phyloP scores from a whole-genome alignment of 1,139 yeast species.

The Debaryomyces subglobosus region DNA sequence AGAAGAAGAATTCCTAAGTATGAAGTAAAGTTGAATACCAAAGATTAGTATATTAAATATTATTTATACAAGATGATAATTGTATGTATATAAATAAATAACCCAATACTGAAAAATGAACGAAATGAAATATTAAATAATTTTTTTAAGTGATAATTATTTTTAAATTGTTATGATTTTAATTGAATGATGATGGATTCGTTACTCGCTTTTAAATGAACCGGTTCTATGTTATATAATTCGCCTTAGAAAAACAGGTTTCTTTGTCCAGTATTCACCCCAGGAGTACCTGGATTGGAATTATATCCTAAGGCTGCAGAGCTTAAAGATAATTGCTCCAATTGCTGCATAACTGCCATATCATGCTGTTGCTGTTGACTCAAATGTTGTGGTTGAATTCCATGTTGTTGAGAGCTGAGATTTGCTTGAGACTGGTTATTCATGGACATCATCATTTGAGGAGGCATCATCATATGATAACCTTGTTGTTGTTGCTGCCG shows the following conservation, averaged over 20 bases:
- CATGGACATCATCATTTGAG: conserved; percentile 12
- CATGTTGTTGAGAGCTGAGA: conserved; percentile 8
- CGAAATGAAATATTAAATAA: background rate
- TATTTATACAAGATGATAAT: conserved; percentile 6
- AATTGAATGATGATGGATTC: background rate
- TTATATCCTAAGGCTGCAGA: conserved; percentile 54
- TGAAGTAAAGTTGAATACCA: background rate
- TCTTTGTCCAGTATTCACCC: conserved; percentile 22
- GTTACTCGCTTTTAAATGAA: background rate
- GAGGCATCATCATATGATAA: conserved; percentile 11
- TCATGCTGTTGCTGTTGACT: conserved; percentile 28
- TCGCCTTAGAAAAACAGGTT: conserved; percentile 22
- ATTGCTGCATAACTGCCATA: conserved; percentile 48
- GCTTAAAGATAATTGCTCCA: conserved; percentile 51
- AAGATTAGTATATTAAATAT: conserved; percentile 7
- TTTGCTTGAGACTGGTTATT: conserved; percentile 15
- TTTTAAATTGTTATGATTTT: background rate
- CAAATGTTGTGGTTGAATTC: conserved; percentile 12
- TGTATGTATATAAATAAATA: conserved; percentile 5
- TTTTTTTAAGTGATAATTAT: background rate
- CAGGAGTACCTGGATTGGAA: conserved; percentile 50
- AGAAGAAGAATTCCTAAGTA: background rate
- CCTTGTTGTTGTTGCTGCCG: conserved; percentile 11
- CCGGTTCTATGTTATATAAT: background rate
- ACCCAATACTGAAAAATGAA: background rate